A percentile compares a stretch with the other conserved stretches of the same genome.
These are phyloP conservation scores for Fusarium brachygibbosum DNA, from an alignment of 2,329 filamentous ascomycete species.

Conservation along the genomic window DNA sequence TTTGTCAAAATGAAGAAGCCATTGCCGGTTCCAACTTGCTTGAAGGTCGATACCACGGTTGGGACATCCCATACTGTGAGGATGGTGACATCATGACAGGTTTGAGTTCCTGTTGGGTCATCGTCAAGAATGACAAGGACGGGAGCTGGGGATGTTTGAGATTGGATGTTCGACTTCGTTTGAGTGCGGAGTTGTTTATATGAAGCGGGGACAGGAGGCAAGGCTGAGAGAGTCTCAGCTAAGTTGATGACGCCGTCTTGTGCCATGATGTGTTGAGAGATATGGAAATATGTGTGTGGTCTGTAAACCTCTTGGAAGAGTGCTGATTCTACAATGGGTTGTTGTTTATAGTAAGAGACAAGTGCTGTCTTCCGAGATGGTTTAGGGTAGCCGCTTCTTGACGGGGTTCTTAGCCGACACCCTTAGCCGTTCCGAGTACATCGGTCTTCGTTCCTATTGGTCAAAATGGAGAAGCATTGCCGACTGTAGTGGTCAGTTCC, in stretches of 20 bases:
- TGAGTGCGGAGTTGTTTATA: constrained; percentile 10
- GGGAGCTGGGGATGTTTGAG: accelerated
- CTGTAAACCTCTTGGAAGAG: too few relatives aligned
- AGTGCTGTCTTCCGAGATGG: neutral
- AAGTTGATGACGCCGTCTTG: neutral
- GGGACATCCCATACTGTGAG: constrained; percentile 17
- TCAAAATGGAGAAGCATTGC: accelerated
- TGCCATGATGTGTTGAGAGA: neutral
- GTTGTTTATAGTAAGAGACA: constrained; percentile 11
- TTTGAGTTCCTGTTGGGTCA: constrained; percentile 28
- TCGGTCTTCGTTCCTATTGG: constrained; percentile 27
- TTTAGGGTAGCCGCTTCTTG: constrained; percentile 22
- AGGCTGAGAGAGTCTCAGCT: neutral
- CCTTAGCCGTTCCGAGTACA: neutral
- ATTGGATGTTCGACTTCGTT: accelerated
- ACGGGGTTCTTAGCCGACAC: constrained; percentile 25
- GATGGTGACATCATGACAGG: constrained; percentile 15
- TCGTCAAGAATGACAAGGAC: constrained; percentile 16
- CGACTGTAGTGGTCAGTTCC: too few relatives aligned
- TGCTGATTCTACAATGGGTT: neutral
- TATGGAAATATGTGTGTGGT: too few relatives aligned
- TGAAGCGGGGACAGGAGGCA: accelerated
- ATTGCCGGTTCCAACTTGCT: constrained; percentile 1
- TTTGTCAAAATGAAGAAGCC: constrained; percentile 31
- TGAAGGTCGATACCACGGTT: neutral